phyloP scores from a whole-genome alignment of 306 rosid species.

The Rosa persica region DNA sequence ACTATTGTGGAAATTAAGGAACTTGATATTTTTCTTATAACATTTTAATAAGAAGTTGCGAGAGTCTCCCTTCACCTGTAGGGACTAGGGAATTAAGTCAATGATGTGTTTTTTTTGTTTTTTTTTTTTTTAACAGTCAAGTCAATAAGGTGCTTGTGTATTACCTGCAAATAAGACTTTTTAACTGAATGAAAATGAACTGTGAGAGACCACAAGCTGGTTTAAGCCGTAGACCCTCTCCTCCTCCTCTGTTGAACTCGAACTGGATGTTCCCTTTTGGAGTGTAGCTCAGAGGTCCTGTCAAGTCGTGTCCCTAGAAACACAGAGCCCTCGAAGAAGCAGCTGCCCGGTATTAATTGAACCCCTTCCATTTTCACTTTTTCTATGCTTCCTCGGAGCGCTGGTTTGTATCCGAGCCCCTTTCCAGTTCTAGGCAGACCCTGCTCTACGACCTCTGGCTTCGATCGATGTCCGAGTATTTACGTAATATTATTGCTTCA shows the following conservation, averaged over 20 bases:
- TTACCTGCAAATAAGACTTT: not conserved
- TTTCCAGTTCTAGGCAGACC: not conserved
- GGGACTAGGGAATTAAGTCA: too few relatives aligned
- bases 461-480: not conserved
- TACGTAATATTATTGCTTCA: not conserved
- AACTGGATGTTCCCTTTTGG: not conserved
- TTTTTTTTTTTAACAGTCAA: not conserved
- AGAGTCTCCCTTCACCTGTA: too few relatives aligned
- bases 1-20: too few relatives aligned
- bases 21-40: too few relatives aligned
- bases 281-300: not conserved
- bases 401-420: not conserved
- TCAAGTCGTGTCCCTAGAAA: conserved; percentile 3
- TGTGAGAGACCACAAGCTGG: not conserved
- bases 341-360: not conserved
- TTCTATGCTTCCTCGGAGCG: not conserved
- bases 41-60: too few relatives aligned
- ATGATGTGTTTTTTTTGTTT: too few relatives aligned
- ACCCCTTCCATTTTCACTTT: not conserved
- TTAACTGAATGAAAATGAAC: not conserved
- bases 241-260: not conserved
- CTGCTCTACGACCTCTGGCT: not conserved
- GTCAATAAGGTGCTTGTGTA: not conserved
- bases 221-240: not conserved
- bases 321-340: not conserved